These are phyloP conservation scores for Fusarium vanettenii DNA, from an alignment of 2,329 filamentous ascomycete species.

Conservation along the genomic window DNA sequence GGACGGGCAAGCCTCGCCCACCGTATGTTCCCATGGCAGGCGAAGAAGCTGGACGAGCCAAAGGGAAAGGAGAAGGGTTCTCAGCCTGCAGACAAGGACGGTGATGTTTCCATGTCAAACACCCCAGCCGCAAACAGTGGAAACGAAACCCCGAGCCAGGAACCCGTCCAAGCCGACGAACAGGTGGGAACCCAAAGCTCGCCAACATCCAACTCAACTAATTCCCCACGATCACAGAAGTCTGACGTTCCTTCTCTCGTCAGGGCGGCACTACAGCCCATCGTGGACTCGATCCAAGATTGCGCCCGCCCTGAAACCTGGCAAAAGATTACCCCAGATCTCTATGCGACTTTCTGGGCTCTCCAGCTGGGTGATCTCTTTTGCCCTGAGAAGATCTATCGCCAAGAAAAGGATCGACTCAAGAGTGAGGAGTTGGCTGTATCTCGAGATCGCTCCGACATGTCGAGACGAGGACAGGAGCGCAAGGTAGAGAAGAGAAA, in stretches of 20 bases:
- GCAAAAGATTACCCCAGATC: slow-evolving; percentile 78
- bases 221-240: slow-evolving; percentile 45
- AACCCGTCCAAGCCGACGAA: slow-evolving; percentile 44
- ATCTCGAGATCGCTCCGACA: slow-evolving; percentile 78
- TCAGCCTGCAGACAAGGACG: slow-evolving; percentile 61
- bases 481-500: slow-evolving; percentile 73
- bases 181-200: slow-evolving; percentile 45
- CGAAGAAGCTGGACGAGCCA: slow-evolving; percentile 45
- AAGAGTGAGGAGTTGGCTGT: slow-evolving; percentile 75
- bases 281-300: slow-evolving; percentile 76
- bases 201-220: slow-evolving; percentile 36
- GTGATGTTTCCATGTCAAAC: slow-evolving; percentile 66
- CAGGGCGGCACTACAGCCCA: slow-evolving; percentile 67
- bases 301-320: slow-evolving; percentile 73
- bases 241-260: slow-evolving; percentile 49
- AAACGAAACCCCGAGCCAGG: slow-evolving; percentile 43
- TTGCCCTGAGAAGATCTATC: slow-evolving; percentile 81
- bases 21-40: slow-evolving; percentile 63
- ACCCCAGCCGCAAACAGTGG: slow-evolving; percentile 45
- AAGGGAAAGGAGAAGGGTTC: slow-evolving; percentile 45
- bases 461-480: slow-evolving; percentile 75
- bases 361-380: slow-evolving; percentile 84
- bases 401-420: slow-evolving; percentile 77
- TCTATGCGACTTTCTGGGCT: slow-evolving; percentile 94
- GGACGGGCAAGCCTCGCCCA: slow-evolving; percentile 79